Percentiles rank a stretch among this genome's conserved stretches.
Evolutionary conservation across 768 basidiomycete species (phyloP).

Genomic region (Suillus occidentalis): DNA sequence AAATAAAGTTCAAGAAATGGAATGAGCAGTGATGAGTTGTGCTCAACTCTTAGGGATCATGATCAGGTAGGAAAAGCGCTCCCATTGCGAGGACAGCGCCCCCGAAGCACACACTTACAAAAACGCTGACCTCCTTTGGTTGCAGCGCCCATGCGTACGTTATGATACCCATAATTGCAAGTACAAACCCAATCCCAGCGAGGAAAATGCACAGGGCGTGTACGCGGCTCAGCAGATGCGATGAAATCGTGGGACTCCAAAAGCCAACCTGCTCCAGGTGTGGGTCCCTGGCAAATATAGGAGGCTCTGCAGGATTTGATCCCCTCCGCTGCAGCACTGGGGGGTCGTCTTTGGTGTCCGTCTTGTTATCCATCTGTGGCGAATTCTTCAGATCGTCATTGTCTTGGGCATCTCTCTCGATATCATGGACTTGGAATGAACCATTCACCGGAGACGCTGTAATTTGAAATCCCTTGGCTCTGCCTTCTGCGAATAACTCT

Average conservation of each 20-base stretch:
- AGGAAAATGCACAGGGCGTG: slow-evolving; percentile 50
- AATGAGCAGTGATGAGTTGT: background rate
- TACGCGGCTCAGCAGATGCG: slow-evolving; percentile 47
- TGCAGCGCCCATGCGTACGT: slow-evolving; percentile 53
- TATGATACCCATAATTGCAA: slow-evolving; percentile 50
- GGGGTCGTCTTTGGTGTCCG: background rate
- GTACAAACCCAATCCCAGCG: slow-evolving; percentile 47
- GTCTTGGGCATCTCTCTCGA: slow-evolving; percentile 12
- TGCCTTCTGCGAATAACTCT: slow-evolving; percentile 39
- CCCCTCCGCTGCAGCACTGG: background rate
- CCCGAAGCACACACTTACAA: slow-evolving; percentile 40
- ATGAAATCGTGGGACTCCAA: slow-evolving; percentile 32
- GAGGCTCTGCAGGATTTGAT: slow-evolving; percentile 21
- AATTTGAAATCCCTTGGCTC: slow-evolving; percentile 7
- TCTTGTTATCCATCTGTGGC: background rate
- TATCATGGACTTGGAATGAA: slow-evolving; percentile 11
- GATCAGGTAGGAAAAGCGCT: background rate
- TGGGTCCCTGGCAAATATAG: slow-evolving; percentile 45
- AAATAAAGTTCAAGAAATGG: background rate
- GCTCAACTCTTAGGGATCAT: background rate
- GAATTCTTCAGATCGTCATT: background rate
- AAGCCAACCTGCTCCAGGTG: slow-evolving; percentile 55
- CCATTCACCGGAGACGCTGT: slow-evolving; percentile 23
- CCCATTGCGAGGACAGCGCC: slow-evolving; percentile 30
- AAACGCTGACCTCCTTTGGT: slow-evolving; percentile 44